phyloP scores from a whole-genome alignment of 1,284 basidiomycete genomes.

The Rhodotorula mucilaginosa region DNA sequence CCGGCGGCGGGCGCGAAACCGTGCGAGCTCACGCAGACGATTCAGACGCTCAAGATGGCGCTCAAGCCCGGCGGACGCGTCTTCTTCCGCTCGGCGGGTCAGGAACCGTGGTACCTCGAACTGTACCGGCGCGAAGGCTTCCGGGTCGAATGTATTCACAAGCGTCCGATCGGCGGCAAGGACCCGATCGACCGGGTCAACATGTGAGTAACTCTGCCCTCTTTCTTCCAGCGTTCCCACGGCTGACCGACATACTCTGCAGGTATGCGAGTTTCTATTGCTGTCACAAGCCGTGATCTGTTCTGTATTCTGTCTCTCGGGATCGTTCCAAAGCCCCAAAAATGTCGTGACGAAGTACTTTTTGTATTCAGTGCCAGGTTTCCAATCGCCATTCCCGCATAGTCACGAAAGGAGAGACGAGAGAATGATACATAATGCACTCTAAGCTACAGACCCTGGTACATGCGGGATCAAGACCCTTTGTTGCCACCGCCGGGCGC shows the following conservation, averaged over 20 bases:
- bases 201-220: slow-evolving; percentile 53
- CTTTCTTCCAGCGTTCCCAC: too few relatives aligned
- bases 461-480: too few relatives aligned
- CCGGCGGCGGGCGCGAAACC: slow-evolving; percentile 24
- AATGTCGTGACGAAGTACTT: neutral
- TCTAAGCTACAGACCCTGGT: too few relatives aligned
- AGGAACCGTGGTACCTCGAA: slow-evolving; percentile 70
- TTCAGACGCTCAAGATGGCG: slow-evolving; percentile 62
- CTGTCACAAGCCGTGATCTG: slow-evolving; percentile 41
- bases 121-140: slow-evolving; percentile 58
- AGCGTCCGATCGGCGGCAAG: slow-evolving; percentile 44
- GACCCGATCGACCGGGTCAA: slow-evolving; percentile 62
- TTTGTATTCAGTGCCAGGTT: neutral
- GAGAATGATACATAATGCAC: too few relatives aligned
- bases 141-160: slow-evolving; percentile 51
- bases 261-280: slow-evolving; percentile 52
- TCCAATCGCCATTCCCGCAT: neutral
- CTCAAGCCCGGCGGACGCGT: slow-evolving; percentile 64
- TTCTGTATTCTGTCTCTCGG: neutral
- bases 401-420: too few relatives aligned
- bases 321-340: too few relatives aligned
- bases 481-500: too few relatives aligned
- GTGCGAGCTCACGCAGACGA: slow-evolving; percentile 48
- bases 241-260: neutral
- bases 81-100: slow-evolving; percentile 69